Base-by-base conservation (phyloP, 1,284 basidiomycete genomes). In the Caloboletus inedulis region DNA sequence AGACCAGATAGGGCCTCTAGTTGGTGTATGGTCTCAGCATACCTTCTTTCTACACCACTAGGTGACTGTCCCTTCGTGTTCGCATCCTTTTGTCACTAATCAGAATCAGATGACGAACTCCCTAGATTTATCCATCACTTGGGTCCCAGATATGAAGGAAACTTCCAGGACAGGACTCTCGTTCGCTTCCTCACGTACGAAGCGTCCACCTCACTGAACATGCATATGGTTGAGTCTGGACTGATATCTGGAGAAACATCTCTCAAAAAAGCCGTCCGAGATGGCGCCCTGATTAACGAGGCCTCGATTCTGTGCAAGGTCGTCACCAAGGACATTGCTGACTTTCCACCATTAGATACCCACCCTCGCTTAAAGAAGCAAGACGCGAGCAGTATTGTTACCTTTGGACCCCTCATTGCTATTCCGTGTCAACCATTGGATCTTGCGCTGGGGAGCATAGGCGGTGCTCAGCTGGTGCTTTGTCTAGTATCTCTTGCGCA, bases 401-500 rank as follows among this genome's bases (percentile, higher is more conserved):
- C 41, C 8, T 55, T 43, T 31, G 88, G 87, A 1, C 78, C 89
- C 62, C 77, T 89, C 3, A 74, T 84, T 53, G 69, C 84, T 2
- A 79, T 84, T 40, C 79, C 79, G 21, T 80, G 80, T 14, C 74
- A 75, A 23, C 79, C 84, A 47, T 69, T 96, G 34, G 94, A 97
- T 68, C 77, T 82, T 53, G 82, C 87, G 0, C 70, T 97, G 48
- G 91, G 90, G 84, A 84, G 83, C 59, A 81, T 93, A 43, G 94
- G 94, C 1, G 94, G 95, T 2, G 84, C 87, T 2, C 82, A 86
- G 4, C 77, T 95, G 19, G 75, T 85, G 1, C 71, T 98, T 59
- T 78, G 84, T 54, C 70, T 98, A 49, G 79, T 98, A 34, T 87
- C 93, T 62, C 72, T 91, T n/a, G 85, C 91, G 3, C 76, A 79